A percentile compares a stretch with the other conserved stretches of the same genome.
Evolutionary conservation across 176 grass and related monocot species (phyloP).

Genomic region (Triticum timopheevii): DNA sequence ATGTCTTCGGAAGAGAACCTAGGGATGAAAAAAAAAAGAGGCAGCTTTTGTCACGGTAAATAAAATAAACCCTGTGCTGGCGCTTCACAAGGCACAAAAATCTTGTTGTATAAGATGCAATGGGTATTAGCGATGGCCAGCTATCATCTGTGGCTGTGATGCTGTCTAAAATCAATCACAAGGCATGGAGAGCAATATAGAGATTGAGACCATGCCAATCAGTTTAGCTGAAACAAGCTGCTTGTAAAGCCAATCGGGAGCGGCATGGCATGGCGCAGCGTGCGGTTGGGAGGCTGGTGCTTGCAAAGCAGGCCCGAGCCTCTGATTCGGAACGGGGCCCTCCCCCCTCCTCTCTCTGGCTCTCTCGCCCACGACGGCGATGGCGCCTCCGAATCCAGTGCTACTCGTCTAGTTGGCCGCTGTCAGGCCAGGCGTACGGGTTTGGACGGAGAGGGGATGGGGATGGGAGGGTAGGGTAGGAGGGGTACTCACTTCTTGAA

Average conservation of each 20-base stretch:
- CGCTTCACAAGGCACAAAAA: not conserved
- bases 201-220: not conserved
- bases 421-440: not conserved
- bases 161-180: not conserved
- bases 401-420: not conserved
- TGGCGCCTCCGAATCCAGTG: not conserved
- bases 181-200: not conserved
- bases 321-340: too few relatives aligned
- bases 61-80: not conserved
- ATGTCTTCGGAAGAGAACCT: conserved; percentile 95
- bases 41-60: not conserved
- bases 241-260: too few relatives aligned
- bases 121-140: not conserved
- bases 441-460: not conserved
- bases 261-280: too few relatives aligned
- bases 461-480: too few relatives aligned
- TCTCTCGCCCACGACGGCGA: not conserved
- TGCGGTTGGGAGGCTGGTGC: too few relatives aligned
- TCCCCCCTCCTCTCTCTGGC: too few relatives aligned
- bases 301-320: too few relatives aligned
- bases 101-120: not conserved
- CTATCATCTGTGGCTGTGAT: not conserved
- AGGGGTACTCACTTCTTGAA: conserved; percentile 57
- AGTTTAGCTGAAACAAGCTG: too few relatives aligned
- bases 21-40: not conserved